phyloP scores from a whole-genome alignment of 202 grass and related monocot genomes.

The Cymbopogon flexuosus region DNA sequence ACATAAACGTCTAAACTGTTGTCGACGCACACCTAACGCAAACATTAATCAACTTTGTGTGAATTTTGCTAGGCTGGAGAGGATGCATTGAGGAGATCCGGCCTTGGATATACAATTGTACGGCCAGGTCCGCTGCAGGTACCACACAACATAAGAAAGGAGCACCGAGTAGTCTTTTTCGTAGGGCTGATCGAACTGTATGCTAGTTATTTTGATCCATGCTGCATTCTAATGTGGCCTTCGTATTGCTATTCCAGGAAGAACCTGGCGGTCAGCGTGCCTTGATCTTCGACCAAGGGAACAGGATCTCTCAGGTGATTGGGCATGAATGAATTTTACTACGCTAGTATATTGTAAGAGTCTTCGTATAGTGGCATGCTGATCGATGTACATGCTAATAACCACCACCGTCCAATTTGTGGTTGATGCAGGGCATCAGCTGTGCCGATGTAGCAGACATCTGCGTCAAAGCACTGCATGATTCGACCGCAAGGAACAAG shows the following conservation, averaged over 20 bases:
- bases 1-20: neutral
- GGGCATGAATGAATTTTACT: neutral
- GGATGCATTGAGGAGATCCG: constrained; percentile 84
- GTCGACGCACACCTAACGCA: constrained; percentile 9
- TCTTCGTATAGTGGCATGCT: neutral
- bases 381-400: constrained; percentile 4
- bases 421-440: constrained; percentile 52
- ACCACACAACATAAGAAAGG: neutral
- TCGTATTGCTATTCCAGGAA: constrained; percentile 42
- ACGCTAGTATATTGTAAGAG: neutral
- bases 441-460: constrained; percentile 78
- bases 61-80: constrained; percentile 69
- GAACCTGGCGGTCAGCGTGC: constrained; percentile 76
- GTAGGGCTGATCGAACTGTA: neutral
- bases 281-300: constrained; percentile 76
- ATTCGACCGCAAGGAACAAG: constrained; percentile 73
- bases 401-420: neutral
- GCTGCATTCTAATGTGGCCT: neutral
- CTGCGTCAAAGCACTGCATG: constrained; percentile 67
- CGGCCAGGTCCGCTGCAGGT: constrained; percentile 84
- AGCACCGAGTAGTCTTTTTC: neutral
- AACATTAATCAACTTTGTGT: constrained; percentile 16
- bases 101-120: constrained; percentile 91
- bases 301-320: constrained; percentile 61
- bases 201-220: neutral